These are phyloP conservation scores for Lachnellula hyalina DNA, from an alignment of 2,329 filamentous ascomycete species.

Conservation along the genomic window DNA sequence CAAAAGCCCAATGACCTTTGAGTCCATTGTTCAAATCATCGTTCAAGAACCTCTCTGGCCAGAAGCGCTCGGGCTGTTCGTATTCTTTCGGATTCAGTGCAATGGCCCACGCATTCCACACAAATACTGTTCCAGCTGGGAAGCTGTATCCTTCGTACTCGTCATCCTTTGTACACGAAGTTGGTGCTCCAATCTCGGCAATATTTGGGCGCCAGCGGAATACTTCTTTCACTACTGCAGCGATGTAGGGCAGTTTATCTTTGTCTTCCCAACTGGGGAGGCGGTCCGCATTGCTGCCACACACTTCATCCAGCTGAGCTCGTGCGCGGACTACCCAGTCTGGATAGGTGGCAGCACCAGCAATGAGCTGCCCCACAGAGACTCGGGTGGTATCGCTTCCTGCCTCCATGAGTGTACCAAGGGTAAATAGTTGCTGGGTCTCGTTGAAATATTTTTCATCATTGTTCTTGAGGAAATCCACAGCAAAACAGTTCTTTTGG, in stretches of 20 bases:
- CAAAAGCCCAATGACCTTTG: conserved; percentile 32
- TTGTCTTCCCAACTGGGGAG: conserved; percentile 43
- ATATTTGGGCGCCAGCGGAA: conserved; percentile 39
- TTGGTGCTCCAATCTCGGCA: conserved; percentile 45
- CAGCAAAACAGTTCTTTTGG: conserved; percentile 29
- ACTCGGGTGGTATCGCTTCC: conserved; percentile 40
- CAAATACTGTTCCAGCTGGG: conserved; percentile 36
- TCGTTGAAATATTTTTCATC: conserved; percentile 21
- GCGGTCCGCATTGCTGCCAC: conserved; percentile 34
- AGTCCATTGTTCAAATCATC: conserved; percentile 31
- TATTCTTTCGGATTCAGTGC: conserved; percentile 41
- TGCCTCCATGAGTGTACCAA: conserved; percentile 36
- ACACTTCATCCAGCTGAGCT: conserved; percentile 39
- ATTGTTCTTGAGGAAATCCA: conserved; percentile 26
- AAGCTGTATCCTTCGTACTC: conserved; percentile 48
- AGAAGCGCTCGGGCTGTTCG: conserved; percentile 40
- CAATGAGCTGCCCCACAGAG: conserved; percentile 29
- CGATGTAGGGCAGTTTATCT: conserved; percentile 37
- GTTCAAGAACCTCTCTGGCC: conserved; percentile 43
- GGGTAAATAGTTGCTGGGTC: conserved; percentile 28
- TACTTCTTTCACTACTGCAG: conserved; percentile 41
- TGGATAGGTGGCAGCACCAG: conserved; percentile 23
- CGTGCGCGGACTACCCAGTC: conserved; percentile 30
- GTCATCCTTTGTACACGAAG: conserved; percentile 47
- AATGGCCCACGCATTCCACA: conserved; percentile 36